Evolutionary conservation across 805 yeast genomes (phyloP), one percentile per base, ranked within the genome.

Genomic region (Yamadazyma ubonensis): DNA sequence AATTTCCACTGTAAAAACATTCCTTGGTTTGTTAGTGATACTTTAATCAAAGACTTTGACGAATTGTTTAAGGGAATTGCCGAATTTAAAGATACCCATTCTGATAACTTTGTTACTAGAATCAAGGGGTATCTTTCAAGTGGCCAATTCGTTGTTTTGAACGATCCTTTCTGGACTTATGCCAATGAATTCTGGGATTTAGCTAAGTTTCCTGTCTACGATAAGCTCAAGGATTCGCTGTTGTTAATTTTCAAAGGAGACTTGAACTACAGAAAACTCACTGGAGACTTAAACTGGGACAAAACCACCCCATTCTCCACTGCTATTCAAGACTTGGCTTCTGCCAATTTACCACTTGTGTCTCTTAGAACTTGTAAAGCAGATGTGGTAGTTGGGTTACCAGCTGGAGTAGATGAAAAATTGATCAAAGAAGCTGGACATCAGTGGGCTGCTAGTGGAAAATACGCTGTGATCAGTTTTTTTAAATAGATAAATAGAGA

Each of bases 11-110:
- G 95, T 48, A 93, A 93, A 61, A 78, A 80, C 37, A 76, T 89
- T 44, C 97, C 98, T 23, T 93, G 98, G 95, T 91, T 93, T 83
- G 98, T 93, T 14, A 86, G 96, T 50, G 99, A 93, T 61, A 95
- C 93, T 6, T 80, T 89, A 79, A 77, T 86, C 20, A 81, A 80
- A 54, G 99, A 93, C 63, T 79, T 87, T 44, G 68, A 70, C 33
- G 56, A 72, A 21, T 67, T 87, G 38, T 48, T 86, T 12, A 50
- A 62, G 9, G 86, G 86, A 52, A 64, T 90, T 51, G 58, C 53
- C 19, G 76, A 82, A 50, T 61, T 28, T 53, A 56, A 40, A 22
- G 40, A 12, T 38, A 44, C 25, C 30, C 37, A 38, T 6, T 44
- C 37, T 4, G 36, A 36, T 17, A 22, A 32, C 18, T 47, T 47